Percentiles rank a stretch among this genome's conserved stretches.
phyloP scores from a whole-genome alignment of 1,139 yeast genomes.

The Pichia sp. region DNA sequence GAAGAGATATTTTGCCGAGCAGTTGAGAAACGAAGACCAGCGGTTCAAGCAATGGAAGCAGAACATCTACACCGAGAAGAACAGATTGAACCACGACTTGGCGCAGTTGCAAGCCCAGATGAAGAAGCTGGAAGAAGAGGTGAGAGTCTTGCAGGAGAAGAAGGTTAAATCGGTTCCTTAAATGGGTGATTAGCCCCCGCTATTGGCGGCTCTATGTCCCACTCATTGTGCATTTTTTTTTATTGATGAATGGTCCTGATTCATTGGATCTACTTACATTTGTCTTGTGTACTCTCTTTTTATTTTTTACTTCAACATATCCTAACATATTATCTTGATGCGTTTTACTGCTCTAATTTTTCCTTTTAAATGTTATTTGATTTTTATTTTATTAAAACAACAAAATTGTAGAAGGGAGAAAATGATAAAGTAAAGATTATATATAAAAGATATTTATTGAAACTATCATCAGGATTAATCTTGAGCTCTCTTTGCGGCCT shows the following conservation, averaged over 20 bases:
- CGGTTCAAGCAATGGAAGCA: slow-evolving; percentile 98
- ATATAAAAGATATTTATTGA: slow-evolving; percentile 4
- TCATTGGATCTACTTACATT: background rate
- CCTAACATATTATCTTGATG: too few species aligned
- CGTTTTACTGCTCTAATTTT: background rate
- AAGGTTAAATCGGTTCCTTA: slow-evolving; percentile 27
- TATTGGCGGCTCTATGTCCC: too few species aligned
- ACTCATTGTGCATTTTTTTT: background rate
- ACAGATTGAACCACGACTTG: slow-evolving; percentile 87
- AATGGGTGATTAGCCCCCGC: background rate
- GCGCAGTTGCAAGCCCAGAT: slow-evolving; percentile 79
- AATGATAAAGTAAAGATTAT: slow-evolving; percentile 7
- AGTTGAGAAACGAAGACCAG: slow-evolving; percentile 94
- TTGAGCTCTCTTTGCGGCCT: slow-evolving; percentile 62
- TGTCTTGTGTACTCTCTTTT: background rate
- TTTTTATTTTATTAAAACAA: slow-evolving; percentile 8
- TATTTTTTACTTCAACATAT: slow-evolving; percentile 12
- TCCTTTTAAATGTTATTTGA: background rate
- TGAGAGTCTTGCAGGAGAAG: slow-evolving; percentile 59
- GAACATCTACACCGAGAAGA: slow-evolving; percentile 89
- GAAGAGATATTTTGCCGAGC: slow-evolving; percentile 95
- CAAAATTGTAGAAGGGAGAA: slow-evolving; percentile 10
- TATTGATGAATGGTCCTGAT: background rate
- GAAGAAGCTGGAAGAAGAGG: slow-evolving; percentile 68
- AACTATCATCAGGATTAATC: slow-evolving; percentile 28